phyloP scores from a whole-genome alignment of 345 rosid species.

The Eucalyptus regnans region DNA sequence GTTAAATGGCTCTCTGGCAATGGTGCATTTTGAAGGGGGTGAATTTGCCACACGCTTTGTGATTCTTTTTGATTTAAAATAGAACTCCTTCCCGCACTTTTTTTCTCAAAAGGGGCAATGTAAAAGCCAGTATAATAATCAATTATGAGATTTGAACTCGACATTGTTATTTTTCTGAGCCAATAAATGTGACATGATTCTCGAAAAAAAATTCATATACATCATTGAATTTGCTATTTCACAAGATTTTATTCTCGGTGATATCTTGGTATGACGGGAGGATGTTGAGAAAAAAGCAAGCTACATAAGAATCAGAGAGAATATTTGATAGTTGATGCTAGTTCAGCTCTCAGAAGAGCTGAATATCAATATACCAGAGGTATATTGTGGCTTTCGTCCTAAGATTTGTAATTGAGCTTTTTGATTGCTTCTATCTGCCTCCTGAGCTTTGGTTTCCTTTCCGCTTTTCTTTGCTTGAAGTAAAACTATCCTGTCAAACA shows the following conservation, averaged over 20 bases:
- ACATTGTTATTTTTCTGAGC: neutral
- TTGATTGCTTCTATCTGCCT: neutral
- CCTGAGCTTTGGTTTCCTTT: neutral
- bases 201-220: neutral
- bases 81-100: neutral
- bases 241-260: neutral
- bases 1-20: neutral
- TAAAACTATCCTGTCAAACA: neutral
- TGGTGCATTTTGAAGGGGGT: neutral
- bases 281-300: neutral
- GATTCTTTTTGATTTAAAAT: neutral
- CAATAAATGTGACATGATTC: neutral
- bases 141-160: neutral
- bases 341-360: neutral
- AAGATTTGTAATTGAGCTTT: neutral
- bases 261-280: neutral
- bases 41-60: neutral
- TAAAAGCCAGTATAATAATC: neutral
- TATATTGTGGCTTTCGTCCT: neutral
- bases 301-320: neutral
- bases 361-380: fast-evolving
- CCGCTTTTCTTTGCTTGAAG: neutral
- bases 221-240: neutral
- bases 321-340: neutral
- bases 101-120: neutral